Conservation (phyloP, 352 stramenopile genomes). For the Globisporangium nodosum region DNA sequence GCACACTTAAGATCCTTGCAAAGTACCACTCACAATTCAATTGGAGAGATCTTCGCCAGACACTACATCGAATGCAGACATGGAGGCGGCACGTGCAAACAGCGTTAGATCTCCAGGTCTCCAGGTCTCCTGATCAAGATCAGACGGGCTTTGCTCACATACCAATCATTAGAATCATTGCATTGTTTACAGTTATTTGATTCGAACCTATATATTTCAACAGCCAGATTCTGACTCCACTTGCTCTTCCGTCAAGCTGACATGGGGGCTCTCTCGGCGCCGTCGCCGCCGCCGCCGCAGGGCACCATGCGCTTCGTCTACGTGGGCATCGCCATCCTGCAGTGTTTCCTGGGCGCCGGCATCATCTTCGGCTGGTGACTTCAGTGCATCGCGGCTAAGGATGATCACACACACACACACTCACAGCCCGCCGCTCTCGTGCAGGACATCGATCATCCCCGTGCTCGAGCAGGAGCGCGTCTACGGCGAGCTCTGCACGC, state of each 20-base stretch:
- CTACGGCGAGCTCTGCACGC: conserved; percentile 47
- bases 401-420: background rate
- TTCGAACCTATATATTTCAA: background rate
- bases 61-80: no score
- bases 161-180: no score
- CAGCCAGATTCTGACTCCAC: background rate
- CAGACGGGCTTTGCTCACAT: no score
- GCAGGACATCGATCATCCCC: conserved; percentile 49
- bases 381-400: no score
- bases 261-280: background rate
- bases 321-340: conserved; percentile 48
- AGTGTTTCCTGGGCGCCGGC: conserved; percentile 55
- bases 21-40: no score
- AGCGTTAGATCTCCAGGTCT: no score
- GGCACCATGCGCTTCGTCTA: conserved; percentile 26
- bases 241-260: background rate
- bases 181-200: no score
- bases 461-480: conserved; percentile 54
- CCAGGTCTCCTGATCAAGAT: no score
- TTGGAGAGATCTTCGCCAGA: no score
- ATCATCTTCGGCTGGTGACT: conserved; percentile 56
- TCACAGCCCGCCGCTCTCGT: background rate
- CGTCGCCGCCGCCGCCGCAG: background rate
- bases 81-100: no score
- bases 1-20: no score